Percentiles rank a stretch among this genome's conserved stretches.
Conservation (phyloP, 1,284 basidiomycete species). For the Golubevia pallescens region DNA sequence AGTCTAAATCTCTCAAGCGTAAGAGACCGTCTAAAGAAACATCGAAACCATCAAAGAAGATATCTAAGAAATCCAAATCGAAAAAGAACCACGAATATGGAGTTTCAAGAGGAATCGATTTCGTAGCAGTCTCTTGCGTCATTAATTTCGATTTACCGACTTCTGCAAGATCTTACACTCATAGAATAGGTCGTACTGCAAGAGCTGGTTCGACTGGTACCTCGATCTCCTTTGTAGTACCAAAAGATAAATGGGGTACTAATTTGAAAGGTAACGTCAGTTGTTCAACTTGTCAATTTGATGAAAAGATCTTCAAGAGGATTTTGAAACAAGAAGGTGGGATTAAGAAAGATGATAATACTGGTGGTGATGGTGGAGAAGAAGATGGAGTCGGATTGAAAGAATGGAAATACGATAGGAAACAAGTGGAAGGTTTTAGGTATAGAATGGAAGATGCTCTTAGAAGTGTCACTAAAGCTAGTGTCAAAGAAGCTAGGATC, state of each 20-base stretch:
- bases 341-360: background rate
- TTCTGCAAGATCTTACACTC: constrained; percentile 45
- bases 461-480: constrained; percentile 41
- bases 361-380: background rate
- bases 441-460: constrained; percentile 60
- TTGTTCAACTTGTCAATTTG: constrained; percentile 21
- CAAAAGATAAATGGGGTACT: constrained; percentile 26
- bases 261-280: constrained; percentile 21
- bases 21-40: background rate
- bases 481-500: constrained; percentile 55
- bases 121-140: constrained; percentile 59
- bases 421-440: constrained; percentile 48
- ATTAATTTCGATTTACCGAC: constrained; percentile 63
- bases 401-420: constrained; percentile 51
- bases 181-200: constrained; percentile 59
- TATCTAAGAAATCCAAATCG: background rate
- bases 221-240: constrained; percentile 55
- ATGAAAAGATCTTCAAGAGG: constrained; percentile 27
- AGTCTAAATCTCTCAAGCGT: background rate
- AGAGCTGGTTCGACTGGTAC: constrained; percentile 59
- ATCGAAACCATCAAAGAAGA: background rate
- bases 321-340: constrained; percentile 6
- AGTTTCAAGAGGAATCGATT: constrained; percentile 62
- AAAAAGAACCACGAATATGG: constrained; percentile 30
- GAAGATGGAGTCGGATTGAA: constrained; percentile 15